phyloP scores from a whole-genome alignment of 177 flowering plant species.

The Vitis hybrid region DNA sequence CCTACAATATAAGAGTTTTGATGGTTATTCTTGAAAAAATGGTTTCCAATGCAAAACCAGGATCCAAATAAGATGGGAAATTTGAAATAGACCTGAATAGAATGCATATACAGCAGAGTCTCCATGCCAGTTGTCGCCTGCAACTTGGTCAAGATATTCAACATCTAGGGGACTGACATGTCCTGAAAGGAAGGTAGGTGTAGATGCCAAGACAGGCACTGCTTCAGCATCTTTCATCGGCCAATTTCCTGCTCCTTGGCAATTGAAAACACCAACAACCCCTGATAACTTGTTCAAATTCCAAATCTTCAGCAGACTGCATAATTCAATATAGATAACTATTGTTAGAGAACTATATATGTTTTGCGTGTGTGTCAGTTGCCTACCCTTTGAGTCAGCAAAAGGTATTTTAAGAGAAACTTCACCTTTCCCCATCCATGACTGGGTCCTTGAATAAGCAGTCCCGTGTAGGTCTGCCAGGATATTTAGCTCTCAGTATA shows the following conservation, averaged over 20 bases:
- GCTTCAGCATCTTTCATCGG: slow-evolving; percentile 27
- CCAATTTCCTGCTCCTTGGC: slow-evolving; percentile 80
- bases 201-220: not conserved
- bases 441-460: slow-evolving; percentile 66
- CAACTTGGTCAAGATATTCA: slow-evolving; percentile 54
- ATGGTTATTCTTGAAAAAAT: not conserved
- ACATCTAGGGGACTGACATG: slow-evolving; percentile 50
- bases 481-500: slow-evolving; percentile 55
- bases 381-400: not conserved
- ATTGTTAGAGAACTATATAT: not conserved
- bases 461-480: slow-evolving; percentile 74
- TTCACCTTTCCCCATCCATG: slow-evolving; percentile 69
- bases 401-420: not conserved
- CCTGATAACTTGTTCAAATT: slow-evolving; percentile 66
- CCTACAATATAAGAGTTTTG: slow-evolving; percentile 27
- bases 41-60: not conserved
- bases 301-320: slow-evolving; percentile 74
- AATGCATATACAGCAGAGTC: slow-evolving; percentile 59
- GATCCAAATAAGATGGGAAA: not conserved
- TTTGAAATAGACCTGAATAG: slow-evolving; percentile 37
- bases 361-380: not conserved
- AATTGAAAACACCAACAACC: slow-evolving; percentile 65
- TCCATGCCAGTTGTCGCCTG: slow-evolving; percentile 58
- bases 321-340: not conserved
- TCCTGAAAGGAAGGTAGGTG: slow-evolving; percentile 29